phyloP scores from a whole-genome alignment of 108 stramenopile genomes.

The Skeletonema tropicum region DNA sequence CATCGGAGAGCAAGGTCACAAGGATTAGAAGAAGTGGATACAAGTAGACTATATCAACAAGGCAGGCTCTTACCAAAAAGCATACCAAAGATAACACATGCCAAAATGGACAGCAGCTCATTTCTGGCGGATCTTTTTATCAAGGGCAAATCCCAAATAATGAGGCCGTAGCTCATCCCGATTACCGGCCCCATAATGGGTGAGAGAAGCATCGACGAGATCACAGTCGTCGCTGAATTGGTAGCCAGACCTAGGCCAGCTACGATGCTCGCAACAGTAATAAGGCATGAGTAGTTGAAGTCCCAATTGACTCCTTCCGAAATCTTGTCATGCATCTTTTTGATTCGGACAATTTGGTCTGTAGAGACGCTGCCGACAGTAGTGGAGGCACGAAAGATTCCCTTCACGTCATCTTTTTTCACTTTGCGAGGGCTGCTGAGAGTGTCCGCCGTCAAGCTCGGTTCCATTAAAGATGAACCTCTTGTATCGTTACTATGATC shows the following conservation, averaged over 20 bases:
- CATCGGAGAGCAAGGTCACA: neutral
- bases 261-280: conserved; percentile 69
- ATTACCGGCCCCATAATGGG: conserved; percentile 77
- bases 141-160: conserved; percentile 65
- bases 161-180: conserved; percentile 69
- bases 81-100: conserved; percentile 49
- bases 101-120: conserved; percentile 66
- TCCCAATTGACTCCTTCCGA: conserved; percentile 9
- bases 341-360: conserved; percentile 32
- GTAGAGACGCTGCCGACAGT: conserved; percentile 11
- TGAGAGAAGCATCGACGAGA: conserved; percentile 88
- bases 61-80: neutral
- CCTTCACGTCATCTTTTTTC: conserved; percentile 1
- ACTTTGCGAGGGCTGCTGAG: neutral
- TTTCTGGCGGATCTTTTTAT: conserved; percentile 50
- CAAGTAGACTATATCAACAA: too few relatives aligned
- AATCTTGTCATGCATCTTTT: conserved; percentile 27
- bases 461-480: neutral
- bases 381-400: neutral
- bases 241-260: conserved; percentile 83
- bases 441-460: neutral
- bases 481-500: neutral
- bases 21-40: neutral
- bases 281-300: conserved; percentile 40
- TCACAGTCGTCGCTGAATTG: conserved; percentile 75